A percentile compares a stretch with the other conserved stretches of the same genome.
Conservation (phyloP, 805 yeast genomes). For the Jamesozyma piceae region DNA sequence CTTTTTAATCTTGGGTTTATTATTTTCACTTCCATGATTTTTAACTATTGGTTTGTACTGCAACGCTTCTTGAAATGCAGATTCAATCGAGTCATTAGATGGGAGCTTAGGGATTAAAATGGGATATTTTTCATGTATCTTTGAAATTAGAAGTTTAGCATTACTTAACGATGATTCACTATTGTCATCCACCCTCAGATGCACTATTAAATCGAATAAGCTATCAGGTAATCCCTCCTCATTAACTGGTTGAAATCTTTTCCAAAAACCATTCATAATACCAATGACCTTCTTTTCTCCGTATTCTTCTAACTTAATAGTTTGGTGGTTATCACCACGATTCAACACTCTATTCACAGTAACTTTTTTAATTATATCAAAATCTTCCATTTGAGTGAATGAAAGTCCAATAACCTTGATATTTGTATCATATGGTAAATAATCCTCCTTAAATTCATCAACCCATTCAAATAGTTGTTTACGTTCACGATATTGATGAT, state of each 20-base stretch:
- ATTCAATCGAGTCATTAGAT: conserved; percentile 32
- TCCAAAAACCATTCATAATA: conserved; percentile 67
- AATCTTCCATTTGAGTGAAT: conserved; percentile 37
- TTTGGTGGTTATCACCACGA: conserved; percentile 86
- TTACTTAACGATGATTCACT: conserved; percentile 42
- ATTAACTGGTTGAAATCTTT: conserved; percentile 56
- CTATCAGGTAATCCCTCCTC: conserved; percentile 46
- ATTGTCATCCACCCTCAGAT: conserved; percentile 37
- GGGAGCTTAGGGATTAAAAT: conserved; percentile 36
- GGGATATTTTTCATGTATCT: conserved; percentile 37
- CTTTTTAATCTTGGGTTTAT: conserved; percentile 8
- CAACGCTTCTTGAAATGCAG: conserved; percentile 46
- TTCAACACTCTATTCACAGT: conserved; percentile 50
- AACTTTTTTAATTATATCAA: conserved; percentile 37
- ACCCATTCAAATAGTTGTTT: conserved; percentile 51
- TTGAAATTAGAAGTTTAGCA: conserved; percentile 35
- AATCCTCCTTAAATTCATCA: conserved; percentile 34
- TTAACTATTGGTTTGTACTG: conserved; percentile 44
- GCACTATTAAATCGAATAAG: conserved; percentile 55
- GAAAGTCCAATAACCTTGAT: conserved; percentile 60
- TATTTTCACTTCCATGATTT: conserved; percentile 15
- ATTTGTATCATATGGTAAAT: conserved; percentile 36
- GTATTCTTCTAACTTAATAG: conserved; percentile 47
- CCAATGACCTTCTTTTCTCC: conserved; percentile 43
- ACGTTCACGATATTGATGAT: conserved; percentile 66